Conservation (phyloP, 2,329 filamentous ascomycete genomes). For the Colletotrichum graminicola region DNA sequence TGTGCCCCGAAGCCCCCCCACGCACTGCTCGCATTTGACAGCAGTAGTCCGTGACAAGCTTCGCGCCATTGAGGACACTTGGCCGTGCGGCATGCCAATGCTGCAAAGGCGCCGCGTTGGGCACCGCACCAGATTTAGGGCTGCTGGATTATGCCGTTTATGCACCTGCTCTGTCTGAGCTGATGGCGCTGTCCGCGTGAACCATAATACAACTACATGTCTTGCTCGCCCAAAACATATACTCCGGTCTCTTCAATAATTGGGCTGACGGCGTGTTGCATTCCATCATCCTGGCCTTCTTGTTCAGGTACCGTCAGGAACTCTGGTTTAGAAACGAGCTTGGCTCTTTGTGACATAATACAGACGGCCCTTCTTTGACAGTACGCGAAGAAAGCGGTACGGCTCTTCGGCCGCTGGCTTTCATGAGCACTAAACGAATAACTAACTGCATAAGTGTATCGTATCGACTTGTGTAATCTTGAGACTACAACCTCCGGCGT, state of each 20-base stretch:
- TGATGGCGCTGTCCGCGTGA: background rate
- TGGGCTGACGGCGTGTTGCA: background rate
- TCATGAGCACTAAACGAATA: background rate
- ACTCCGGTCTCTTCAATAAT: too few relatives aligned
- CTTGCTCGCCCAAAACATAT: background rate
- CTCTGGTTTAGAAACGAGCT: background rate
- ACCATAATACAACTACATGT: background rate
- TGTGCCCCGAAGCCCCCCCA: background rate
- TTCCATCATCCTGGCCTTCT: background rate
- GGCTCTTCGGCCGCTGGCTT: background rate
- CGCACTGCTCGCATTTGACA: background rate
- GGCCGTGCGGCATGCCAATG: background rate
- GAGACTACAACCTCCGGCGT: background rate
- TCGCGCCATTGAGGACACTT: background rate
- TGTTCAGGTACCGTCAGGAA: background rate
- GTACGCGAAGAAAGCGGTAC: background rate
- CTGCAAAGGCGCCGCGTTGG: background rate
- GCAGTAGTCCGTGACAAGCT: background rate
- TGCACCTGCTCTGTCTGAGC: background rate
- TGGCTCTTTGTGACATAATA: background rate
- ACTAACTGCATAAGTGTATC: background rate
- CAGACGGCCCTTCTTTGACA: background rate
- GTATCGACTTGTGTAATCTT: background rate
- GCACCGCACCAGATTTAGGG: background rate
- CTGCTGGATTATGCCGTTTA: background rate